Conservation (phyloP, 2,329 filamentous ascomycete genomes). For the Aurifilum marmelostoma region DNA sequence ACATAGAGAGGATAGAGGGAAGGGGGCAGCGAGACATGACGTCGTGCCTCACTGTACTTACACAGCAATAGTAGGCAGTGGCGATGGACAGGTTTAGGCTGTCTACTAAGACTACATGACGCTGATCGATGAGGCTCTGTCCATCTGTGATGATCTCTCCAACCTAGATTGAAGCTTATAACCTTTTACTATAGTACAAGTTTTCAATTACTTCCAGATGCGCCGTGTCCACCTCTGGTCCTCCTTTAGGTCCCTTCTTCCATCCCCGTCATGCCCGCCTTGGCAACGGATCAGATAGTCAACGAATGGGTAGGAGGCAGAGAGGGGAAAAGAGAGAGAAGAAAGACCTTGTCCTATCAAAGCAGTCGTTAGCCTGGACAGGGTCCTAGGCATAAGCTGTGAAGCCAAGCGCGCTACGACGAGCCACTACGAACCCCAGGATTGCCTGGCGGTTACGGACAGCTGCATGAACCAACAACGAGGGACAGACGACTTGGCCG, state of each 20-base stretch:
- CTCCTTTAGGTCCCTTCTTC: neutral
- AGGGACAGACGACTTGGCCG: neutral
- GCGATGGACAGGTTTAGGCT: neutral
- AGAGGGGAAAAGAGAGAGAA: conserved; percentile 6
- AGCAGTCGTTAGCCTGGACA: conserved; percentile 14
- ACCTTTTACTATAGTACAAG: neutral
- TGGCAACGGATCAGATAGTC: conserved; percentile 16
- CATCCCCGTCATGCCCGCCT: neutral
- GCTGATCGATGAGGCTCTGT: conserved; percentile 27
- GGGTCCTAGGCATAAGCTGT: conserved; percentile 19
- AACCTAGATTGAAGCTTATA: conserved; percentile 7
- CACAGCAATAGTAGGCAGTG: neutral
- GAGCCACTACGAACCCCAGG: conserved; percentile 17
- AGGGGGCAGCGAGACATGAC: neutral
- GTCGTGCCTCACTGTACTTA: neutral
- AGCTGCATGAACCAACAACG: conserved; percentile 27
- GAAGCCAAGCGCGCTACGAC: conserved; percentile 21
- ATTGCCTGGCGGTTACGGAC: conserved; percentile 12
- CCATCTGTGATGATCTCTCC: conserved; percentile 19
- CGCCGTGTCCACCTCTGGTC: neutral
- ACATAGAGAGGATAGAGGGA: neutral
- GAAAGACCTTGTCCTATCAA: conserved; percentile 18
- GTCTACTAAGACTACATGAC: neutral
- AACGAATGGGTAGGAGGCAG: conserved; percentile 1
- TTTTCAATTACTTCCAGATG: neutral